Base-by-base conservation (phyloP, 2,329 filamentous ascomycete genomes). In the Taxawa tesnikishii region DNA sequence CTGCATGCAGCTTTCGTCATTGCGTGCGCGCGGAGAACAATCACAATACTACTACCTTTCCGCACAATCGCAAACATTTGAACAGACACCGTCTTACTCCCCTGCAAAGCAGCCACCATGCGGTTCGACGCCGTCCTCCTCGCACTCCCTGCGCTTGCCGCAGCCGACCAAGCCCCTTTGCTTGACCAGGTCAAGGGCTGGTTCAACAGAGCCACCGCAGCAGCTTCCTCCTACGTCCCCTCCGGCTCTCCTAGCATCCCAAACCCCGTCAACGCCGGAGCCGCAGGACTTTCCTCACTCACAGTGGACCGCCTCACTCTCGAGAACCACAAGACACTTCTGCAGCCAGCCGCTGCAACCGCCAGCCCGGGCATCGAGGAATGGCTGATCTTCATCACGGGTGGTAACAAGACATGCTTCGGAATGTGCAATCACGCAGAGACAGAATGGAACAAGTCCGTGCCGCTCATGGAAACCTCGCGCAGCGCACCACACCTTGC, bases 321-420 rank as follows among this genome's bases (percentile, higher is more conserved):
- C 36, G 62, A 75, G 42, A 79, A 78, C 65, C 83, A 80, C 79
- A 72, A 76, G 54, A 59, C 77, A 15, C 72, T 75, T 3, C 62
- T 88, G 38, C 75, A 62, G 31, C 70, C 73, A 17, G 72, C 79
- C 36, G 62, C 72, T 38, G 56, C 71, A 6, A 70, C 58, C 16
- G 67, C 70, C 39, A 69, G 50, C 32, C 53, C 70, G 8, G 67
- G 59, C 6, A 77, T 80, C 4, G 77, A 79, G 56, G 77, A 84
- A 58, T 85, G 79, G 79, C 76, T 80, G 65, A 62, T 88, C 39
- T 67, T 81, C 43, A 60, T 83, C 43, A 81, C 75, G 7, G 82
- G 82, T 34, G 67, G 79, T 44, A 85, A 87, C 65, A 79, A 75
- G 62, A 84, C 81, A 18, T 88, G 82, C 62, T 78, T 69, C 50